Evolutionary conservation across 768 basidiomycete species (phyloP).

Genomic region (Amanita pseudoporphyria): DNA sequence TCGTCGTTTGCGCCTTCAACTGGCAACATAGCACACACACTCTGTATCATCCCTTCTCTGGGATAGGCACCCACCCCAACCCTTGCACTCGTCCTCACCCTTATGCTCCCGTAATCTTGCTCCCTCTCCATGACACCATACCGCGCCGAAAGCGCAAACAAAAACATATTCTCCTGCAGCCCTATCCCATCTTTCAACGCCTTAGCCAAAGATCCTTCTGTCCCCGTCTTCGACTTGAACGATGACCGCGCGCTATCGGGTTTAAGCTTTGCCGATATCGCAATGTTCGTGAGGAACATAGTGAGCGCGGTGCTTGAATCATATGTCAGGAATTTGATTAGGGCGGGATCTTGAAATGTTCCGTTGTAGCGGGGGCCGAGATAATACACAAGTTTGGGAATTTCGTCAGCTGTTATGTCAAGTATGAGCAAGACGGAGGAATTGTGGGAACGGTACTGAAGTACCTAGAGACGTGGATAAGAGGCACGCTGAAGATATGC

Average conservation of each 20-base stretch:
- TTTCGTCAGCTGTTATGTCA: conserved; percentile 47
- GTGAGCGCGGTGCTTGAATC: conserved; percentile 78
- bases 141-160: conserved; percentile 29
- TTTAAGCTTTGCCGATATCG: conserved; percentile 17
- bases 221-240: background rate
- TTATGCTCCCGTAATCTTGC: background rate
- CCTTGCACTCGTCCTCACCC: no score
- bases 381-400: conserved; percentile 69
- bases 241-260: background rate
- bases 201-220: background rate
- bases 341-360: conserved; percentile 62
- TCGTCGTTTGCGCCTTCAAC: conserved; percentile 4
- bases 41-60: conserved; percentile 6
- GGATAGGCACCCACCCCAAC: background rate
- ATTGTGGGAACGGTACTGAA: background rate
- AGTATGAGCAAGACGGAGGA: background rate
- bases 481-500: conserved; percentile 56
- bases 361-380: conserved; percentile 72
- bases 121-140: conserved; percentile 5
- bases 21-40: background rate
- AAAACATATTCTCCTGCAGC: conserved; percentile 27
- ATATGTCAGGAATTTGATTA: conserved; percentile 75
- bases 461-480: conserved; percentile 50
- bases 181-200: conserved; percentile 23
- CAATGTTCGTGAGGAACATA: conserved; percentile 52